phyloP scores from a whole-genome alignment of 108 stramenopile genomes.

The Discostella stelligeroides region DNA sequence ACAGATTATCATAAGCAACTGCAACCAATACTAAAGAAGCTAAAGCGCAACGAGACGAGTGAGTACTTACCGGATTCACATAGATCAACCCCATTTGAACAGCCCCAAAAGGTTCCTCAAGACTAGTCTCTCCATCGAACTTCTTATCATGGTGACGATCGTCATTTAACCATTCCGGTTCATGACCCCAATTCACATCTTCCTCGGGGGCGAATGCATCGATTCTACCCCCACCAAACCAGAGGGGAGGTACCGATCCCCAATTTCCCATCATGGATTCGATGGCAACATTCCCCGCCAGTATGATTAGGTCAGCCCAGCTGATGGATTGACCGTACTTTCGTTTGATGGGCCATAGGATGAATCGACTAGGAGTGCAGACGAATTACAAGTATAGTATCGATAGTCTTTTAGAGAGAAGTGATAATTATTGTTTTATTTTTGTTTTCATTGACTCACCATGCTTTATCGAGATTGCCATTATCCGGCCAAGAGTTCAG shows the following conservation, averaged over 20 bases:
- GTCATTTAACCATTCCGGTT: slow-evolving; percentile 66
- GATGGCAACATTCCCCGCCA: slow-evolving; percentile 82
- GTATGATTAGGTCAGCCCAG: slow-evolving; percentile 85
- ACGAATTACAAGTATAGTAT: too few species aligned
- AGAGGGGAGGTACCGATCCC: slow-evolving; percentile 59
- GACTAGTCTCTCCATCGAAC: slow-evolving; percentile 14
- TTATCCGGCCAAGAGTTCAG: slow-evolving; percentile 86
- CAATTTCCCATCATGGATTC: slow-evolving; percentile 59
- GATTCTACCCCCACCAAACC: slow-evolving; percentile 69
- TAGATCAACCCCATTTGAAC: slow-evolving; percentile 84
- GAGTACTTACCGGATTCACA: slow-evolving; percentile 64
- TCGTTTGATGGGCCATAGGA: slow-evolving; percentile 80
- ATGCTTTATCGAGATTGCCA: slow-evolving; percentile 77
- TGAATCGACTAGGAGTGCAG: too few species aligned
- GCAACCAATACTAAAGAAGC: neutral
- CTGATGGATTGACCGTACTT: slow-evolving; percentile 64
- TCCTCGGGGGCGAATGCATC: slow-evolving; percentile 74
- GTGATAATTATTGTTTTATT: too few species aligned
- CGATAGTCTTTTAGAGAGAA: too few species aligned
- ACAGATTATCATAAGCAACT: neutral
- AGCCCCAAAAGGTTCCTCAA: slow-evolving; percentile 76
- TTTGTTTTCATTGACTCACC: too few species aligned
- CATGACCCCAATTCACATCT: slow-evolving; percentile 79
- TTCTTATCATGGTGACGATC: slow-evolving; percentile 39
- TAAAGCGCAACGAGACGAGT: neutral